These are phyloP conservation scores for Sclerotinia trifoliorum DNA, from an alignment of 2,329 filamentous ascomycete species.

Conservation along the genomic window DNA sequence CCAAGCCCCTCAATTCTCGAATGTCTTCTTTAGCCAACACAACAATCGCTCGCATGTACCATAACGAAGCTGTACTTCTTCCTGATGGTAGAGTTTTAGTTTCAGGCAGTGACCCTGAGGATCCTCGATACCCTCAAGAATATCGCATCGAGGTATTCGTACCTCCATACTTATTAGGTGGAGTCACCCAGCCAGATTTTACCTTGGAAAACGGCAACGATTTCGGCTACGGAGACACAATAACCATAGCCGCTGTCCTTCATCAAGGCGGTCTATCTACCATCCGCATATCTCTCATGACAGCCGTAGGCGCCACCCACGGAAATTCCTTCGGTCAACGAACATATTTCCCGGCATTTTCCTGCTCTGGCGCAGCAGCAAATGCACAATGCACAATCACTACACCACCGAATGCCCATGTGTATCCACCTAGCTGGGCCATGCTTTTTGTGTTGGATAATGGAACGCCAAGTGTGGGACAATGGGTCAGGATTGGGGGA, in stretches of 20 bases:
- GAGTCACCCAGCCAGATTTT: conserved; percentile 52
- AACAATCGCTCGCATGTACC: conserved; percentile 61
- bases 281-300: conserved; percentile 15
- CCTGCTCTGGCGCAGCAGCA: conserved; percentile 8
- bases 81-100: conserved; percentile 63
- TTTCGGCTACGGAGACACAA: conserved; percentile 14
- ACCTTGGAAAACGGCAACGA: conserved; percentile 43
- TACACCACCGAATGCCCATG: conserved; percentile 55
- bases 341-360: conserved; percentile 13
- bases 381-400: conserved; percentile 33
- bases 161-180: conserved; percentile 57
- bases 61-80: conserved; percentile 61
- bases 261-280: conserved; percentile 8
- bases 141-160: conserved; percentile 64
- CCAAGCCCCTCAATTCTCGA: conserved; percentile 52
- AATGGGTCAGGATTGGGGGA: conserved; percentile 64
- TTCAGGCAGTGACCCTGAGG: conserved; percentile 48
- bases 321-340: conserved; percentile 17
- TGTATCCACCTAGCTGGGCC: conserved; percentile 62
- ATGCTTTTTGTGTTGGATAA: conserved; percentile 63
- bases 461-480: conserved; percentile 58
- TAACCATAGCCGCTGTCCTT: neutral
- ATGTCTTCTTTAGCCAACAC: conserved; percentile 65
- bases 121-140: conserved; percentile 42
- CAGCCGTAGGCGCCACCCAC: conserved; percentile 17